Evolutionary conservation across 2,329 filamentous ascomycete species (phyloP).

Genomic region (Aspergillus alliaceus): DNA sequence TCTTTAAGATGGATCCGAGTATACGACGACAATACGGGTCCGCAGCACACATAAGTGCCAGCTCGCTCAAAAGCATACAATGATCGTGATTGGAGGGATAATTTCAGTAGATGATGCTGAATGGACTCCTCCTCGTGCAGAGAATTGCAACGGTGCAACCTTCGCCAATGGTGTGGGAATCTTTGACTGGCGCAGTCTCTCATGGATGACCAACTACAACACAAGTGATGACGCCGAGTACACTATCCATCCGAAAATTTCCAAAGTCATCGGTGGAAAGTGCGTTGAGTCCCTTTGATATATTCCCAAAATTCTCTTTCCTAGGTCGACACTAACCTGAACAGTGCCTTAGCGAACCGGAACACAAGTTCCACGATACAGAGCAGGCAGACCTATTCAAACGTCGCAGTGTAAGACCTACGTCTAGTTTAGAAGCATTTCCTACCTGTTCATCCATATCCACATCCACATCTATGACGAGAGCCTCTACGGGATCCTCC

Average conservation of each 20-base stretch:
- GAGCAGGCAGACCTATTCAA: too few species aligned
- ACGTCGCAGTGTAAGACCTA: too few species aligned
- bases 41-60: not conserved
- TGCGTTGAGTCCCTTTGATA: too few species aligned
- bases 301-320: too few species aligned
- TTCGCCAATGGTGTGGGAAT: not conserved
- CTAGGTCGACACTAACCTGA: too few species aligned
- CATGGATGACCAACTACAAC: not conserved
- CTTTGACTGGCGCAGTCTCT: not conserved
- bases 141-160: not conserved
- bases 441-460: too few species aligned
- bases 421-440: too few species aligned
- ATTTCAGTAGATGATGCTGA: not conserved
- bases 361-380: too few species aligned
- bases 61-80: not conserved
- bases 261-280: not conserved
- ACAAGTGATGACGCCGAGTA: not conserved
- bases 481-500: too few species aligned
- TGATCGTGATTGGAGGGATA: not conserved
- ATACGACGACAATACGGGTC: not conserved
- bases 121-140: not conserved
- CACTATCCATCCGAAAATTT: not conserved
- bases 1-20: constrained; percentile 28
- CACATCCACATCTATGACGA: too few species aligned
- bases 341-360: too few species aligned